Percentiles rank a stretch among this genome's conserved stretches.
These are phyloP conservation scores for Ganoderma meredithae DNA, from an alignment of 1,284 basidiomycete genomes.

Conservation along the genomic window DNA sequence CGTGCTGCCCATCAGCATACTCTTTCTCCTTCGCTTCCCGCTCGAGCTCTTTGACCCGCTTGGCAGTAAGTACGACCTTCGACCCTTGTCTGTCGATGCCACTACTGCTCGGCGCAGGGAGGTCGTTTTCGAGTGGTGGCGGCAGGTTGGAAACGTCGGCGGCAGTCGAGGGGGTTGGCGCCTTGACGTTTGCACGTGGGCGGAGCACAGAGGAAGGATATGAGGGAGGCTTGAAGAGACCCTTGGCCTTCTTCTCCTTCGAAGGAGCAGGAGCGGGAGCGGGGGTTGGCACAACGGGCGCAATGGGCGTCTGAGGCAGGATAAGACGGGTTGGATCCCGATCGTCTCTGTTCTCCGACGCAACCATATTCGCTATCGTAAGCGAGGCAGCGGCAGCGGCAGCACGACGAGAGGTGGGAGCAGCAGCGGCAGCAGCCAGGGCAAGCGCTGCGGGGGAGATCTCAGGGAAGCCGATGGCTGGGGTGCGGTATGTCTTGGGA, in stretches of 20 bases:
- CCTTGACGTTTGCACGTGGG: slow-evolving; percentile 62
- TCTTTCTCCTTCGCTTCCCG: slow-evolving; percentile 83
- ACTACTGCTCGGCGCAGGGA: slow-evolving; percentile 49
- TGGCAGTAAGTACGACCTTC: slow-evolving; percentile 57
- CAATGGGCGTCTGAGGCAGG: slow-evolving; percentile 57
- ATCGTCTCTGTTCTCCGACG: slow-evolving; percentile 67
- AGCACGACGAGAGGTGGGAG: slow-evolving; percentile 77
- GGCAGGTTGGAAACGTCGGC: slow-evolving; percentile 63
- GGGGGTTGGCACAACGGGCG: slow-evolving; percentile 43
- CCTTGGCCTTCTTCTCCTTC: slow-evolving; percentile 76
- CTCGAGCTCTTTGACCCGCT: slow-evolving; percentile 76
- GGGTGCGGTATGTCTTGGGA: slow-evolving; percentile 89
- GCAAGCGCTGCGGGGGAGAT: slow-evolving; percentile 74
- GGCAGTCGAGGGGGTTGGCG: slow-evolving; percentile 71
- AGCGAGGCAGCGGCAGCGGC: slow-evolving; percentile 85
- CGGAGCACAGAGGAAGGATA: slow-evolving; percentile 62
- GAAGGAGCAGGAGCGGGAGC: slow-evolving; percentile 13
- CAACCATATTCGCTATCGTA: slow-evolving; percentile 85
- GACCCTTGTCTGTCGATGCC: slow-evolving; percentile 54
- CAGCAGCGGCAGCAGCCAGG: slow-evolving; percentile 65
- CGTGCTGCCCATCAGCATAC: slow-evolving; percentile 81
- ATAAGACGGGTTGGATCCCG: slow-evolving; percentile 53
- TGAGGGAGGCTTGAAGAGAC: slow-evolving; percentile 74
- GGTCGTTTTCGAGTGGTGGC: slow-evolving; percentile 66
- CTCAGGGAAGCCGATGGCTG: slow-evolving; percentile 85